Conservation (phyloP, 2,329 filamentous ascomycete genomes). For the Paecilomyces variotii region DNA sequence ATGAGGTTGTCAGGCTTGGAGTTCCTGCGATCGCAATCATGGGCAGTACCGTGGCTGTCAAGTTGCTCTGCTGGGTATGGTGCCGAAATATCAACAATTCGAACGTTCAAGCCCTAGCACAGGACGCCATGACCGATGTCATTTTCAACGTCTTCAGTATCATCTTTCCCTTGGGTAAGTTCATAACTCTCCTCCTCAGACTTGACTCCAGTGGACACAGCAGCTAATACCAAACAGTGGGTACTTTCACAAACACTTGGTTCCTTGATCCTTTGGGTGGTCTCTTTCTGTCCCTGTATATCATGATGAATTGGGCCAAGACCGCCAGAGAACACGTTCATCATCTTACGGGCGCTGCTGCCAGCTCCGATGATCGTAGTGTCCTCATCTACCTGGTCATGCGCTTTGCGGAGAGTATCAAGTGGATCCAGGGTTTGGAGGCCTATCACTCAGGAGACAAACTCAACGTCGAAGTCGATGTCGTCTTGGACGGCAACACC, state of each 20-base stretch:
- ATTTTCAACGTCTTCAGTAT: constrained; percentile 89
- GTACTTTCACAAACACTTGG: constrained; percentile 39
- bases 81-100: constrained; percentile 80
- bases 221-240: constrained; percentile 15
- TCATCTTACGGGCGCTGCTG: constrained; percentile 54
- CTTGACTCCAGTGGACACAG: not conserved
- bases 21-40: constrained; percentile 70
- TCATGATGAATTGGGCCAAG: constrained; percentile 53
- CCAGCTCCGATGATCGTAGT: constrained; percentile 59
- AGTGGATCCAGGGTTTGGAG: constrained; percentile 54
- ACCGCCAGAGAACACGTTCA: constrained; percentile 57
- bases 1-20: constrained; percentile 63
- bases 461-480: constrained; percentile 56
- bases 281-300: constrained; percentile 53
- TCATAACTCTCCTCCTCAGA: not conserved
- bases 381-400: constrained; percentile 84
- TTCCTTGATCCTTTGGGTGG: constrained; percentile 55
- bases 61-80: constrained; percentile 77
- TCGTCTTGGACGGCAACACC: constrained; percentile 50
- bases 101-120: constrained; percentile 70
- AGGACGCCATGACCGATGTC: constrained; percentile 66
- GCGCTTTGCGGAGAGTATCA: constrained; percentile 83
- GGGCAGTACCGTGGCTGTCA: constrained; percentile 72
- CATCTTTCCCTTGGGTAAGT: constrained; percentile 62
- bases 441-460: constrained; percentile 56